A percentile compares a stretch with the other conserved stretches of the same genome.
phyloP scores from a whole-genome alignment of 2,329 filamentous ascomycete genomes.

The Byssochlamys sp. region DNA sequence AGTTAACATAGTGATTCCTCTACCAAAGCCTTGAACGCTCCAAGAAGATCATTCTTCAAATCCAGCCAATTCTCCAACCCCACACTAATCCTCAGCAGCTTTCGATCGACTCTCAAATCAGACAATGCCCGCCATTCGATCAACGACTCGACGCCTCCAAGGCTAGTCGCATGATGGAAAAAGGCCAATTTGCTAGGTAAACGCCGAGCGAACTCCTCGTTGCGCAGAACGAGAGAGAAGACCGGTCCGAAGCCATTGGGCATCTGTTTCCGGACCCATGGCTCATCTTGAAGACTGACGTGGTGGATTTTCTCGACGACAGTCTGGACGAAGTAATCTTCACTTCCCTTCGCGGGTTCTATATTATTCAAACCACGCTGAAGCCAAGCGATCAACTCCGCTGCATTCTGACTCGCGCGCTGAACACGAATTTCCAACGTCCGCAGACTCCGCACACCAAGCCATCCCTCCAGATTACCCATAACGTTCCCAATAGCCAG shows the following conservation, averaged over 20 bases:
- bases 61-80: conserved; percentile 84
- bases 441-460: conserved; percentile 74
- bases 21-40: conserved; percentile 53
- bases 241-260: conserved; percentile 81
- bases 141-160: conserved; percentile 88
- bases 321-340: conserved; percentile 39
- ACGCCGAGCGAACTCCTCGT: conserved; percentile 50
- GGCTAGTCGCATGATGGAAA: conserved; percentile 88
- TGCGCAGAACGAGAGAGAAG: conserved; percentile 62
- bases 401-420: conserved; percentile 64
- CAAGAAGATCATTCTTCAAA: conserved; percentile 62
- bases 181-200: conserved; percentile 69
- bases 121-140: conserved; percentile 95
- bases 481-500: conserved; percentile 72
- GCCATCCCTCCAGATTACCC: conserved; percentile 84
- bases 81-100: conserved; percentile 69
- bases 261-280: conserved; percentile 82
- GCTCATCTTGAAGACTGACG: conserved; percentile 65
- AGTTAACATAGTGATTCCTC: conserved; percentile 10
- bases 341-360: conserved; percentile 31
- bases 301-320: conserved; percentile 59
- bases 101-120: conserved; percentile 61
- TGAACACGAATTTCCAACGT: conserved; percentile 75
- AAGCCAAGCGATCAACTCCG: conserved; percentile 63
- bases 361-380: conserved; percentile 40